phyloP scores from a whole-genome alignment of 1,139 yeast genomes.

The Pichia cactophila region DNA sequence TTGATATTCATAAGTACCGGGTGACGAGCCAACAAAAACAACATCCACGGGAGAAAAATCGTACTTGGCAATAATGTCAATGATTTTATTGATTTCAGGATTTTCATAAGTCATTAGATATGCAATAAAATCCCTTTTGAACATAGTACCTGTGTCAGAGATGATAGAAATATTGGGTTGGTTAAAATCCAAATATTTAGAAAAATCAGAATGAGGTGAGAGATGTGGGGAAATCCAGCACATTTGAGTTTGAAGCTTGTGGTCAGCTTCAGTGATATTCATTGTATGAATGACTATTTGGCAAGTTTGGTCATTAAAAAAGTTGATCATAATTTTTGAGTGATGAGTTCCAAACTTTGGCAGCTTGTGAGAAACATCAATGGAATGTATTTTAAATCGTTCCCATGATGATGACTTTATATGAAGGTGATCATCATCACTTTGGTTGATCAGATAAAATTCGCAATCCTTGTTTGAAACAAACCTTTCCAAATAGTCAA shows the following conservation, averaged over 20 bases:
- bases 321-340: conserved; percentile 58
- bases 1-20: conserved; percentile 30
- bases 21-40: conserved; percentile 52
- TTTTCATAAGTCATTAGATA: conserved; percentile 41
- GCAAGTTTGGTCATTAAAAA: conserved; percentile 36
- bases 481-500: conserved; percentile 33
- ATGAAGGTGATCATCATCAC: conserved; percentile 14
- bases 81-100: conserved; percentile 27
- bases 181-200: conserved; percentile 8
- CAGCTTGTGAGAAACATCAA: conserved; percentile 20
- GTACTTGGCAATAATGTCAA: conserved; percentile 27
- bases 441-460: conserved; percentile 14
- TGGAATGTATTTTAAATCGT: conserved; percentile 18
- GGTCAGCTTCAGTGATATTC: conserved; percentile 49
- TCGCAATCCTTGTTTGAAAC: conserved; percentile 17
- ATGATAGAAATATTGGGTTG: conserved; percentile 5
- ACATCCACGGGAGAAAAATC: conserved; percentile 44
- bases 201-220: not conserved
- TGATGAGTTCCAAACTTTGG: conserved; percentile 46
- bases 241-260: conserved; percentile 54
- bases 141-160: conserved; percentile 22
- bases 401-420: conserved; percentile 16
- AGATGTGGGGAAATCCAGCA: conserved; percentile 54
- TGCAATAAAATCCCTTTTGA: conserved; percentile 35
- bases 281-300: conserved; percentile 54